A percentile compares a stretch with the other conserved stretches of the same genome.
Conservation (phyloP, 1,284 basidiomycete genomes). For the Cutaneotrichosporon daszewskae region DNA sequence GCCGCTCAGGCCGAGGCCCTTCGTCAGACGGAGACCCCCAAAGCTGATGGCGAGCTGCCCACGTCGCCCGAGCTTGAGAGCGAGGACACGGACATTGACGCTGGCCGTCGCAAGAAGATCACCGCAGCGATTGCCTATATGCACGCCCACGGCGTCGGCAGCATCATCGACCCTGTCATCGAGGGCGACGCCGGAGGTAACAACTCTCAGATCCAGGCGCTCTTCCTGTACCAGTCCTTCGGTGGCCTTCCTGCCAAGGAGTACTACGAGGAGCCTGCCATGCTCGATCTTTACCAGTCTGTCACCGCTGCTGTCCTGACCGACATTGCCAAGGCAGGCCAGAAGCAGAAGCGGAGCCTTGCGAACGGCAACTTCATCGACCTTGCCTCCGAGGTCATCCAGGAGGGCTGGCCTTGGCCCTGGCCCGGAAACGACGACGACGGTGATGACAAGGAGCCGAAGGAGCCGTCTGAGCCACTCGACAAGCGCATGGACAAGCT, state of each 20-base stretch:
- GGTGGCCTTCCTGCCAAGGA: slow-evolving; percentile 90
- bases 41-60: background rate
- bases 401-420: slow-evolving; percentile 68
- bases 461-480: slow-evolving; percentile 23
- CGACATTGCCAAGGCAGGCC: slow-evolving; percentile 49
- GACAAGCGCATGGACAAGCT: slow-evolving; percentile 56
- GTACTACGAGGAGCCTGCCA: slow-evolving; percentile 77
- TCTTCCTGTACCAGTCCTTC: slow-evolving; percentile 78
- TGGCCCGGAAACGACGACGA: slow-evolving; percentile 56
- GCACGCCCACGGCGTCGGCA: slow-evolving; percentile 75
- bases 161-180: slow-evolving; percentile 69
- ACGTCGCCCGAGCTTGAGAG: background rate
- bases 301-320: slow-evolving; percentile 65
- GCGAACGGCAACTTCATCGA: slow-evolving; percentile 3
- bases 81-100: background rate
- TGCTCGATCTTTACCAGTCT: slow-evolving; percentile 64
- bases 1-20: slow-evolving; percentile 8
- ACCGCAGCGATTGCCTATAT: slow-evolving; percentile 80
- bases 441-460: slow-evolving; percentile 15
- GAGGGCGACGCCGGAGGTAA: slow-evolving; percentile 78
- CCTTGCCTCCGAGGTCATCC: slow-evolving; percentile 19
- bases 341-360: slow-evolving; percentile 13
- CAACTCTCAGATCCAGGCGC: slow-evolving; percentile 80
- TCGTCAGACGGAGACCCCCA: background rate
- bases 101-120: slow-evolving; percentile 31